Conservation (phyloP, 2,329 filamentous ascomycete species). For the Geosmithia morbida region DNA sequence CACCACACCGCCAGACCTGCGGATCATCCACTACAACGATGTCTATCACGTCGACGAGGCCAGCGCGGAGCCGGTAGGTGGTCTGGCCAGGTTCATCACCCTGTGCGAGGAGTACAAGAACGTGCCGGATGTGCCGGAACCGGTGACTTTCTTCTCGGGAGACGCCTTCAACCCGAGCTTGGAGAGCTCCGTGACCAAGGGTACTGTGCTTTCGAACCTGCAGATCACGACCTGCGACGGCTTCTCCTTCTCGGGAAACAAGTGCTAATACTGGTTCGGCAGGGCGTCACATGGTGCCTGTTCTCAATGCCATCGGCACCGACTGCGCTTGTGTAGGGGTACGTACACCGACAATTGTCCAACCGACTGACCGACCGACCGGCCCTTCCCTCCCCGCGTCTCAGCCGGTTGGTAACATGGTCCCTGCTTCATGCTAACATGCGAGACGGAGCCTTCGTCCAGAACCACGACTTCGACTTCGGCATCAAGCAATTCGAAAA, state of each 20-base stretch:
- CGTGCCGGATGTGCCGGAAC: slow-evolving; percentile 43
- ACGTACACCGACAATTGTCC: not conserved
- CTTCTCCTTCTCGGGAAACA: no score
- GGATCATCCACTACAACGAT: slow-evolving; percentile 86
- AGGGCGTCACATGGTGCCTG: slow-evolving; percentile 75
- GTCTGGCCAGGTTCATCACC: slow-evolving; percentile 66
- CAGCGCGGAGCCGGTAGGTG: slow-evolving; percentile 72
- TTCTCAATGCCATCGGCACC: slow-evolving; percentile 65
- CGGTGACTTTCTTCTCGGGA: slow-evolving; percentile 76
- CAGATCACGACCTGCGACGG: no score
- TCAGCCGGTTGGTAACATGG: no score
- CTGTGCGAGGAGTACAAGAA: slow-evolving; percentile 62
- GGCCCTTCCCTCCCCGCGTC: not conserved
- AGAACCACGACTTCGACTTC: slow-evolving; percentile 91
- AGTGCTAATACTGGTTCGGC: not conserved
- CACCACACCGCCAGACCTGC: slow-evolving; percentile 34
- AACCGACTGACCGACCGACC: no score
- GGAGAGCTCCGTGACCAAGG: slow-evolving; percentile 82
- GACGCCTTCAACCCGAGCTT: slow-evolving; percentile 88
- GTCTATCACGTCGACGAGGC: slow-evolving; percentile 74
- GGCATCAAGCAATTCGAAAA: slow-evolving; percentile 68
- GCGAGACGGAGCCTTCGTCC: not conserved
- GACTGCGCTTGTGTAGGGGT: slow-evolving; percentile 73
- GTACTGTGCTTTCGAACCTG: no score
- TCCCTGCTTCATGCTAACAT: slow-evolving; percentile 2